Conservation (phyloP, 306 rosid genomes). For the Prunus mongolica region DNA sequence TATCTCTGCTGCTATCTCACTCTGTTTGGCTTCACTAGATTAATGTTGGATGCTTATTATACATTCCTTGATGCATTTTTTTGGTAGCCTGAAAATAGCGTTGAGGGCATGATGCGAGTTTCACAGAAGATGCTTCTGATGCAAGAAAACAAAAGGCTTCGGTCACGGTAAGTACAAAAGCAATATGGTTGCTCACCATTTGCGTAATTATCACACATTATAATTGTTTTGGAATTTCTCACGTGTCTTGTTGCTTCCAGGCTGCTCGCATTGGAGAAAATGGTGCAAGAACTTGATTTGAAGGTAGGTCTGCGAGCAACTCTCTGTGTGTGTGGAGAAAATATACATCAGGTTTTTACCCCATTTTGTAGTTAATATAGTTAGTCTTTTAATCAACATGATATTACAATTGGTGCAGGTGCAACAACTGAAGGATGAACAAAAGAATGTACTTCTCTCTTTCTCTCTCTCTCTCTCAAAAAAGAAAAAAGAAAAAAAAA, state of each 20-base stretch:
- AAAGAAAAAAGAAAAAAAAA: too few relatives aligned
- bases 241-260: not conserved
- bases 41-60: not conserved
- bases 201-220: not conserved
- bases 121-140: not conserved
- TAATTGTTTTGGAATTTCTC: not conserved
- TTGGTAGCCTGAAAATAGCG: slow-evolving; percentile 3
- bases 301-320: not conserved
- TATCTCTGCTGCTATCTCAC: not conserved
- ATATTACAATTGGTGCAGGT: slow-evolving; percentile 1
- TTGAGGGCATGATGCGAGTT: not conserved
- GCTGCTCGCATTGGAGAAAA: not conserved
- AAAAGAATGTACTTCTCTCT: not conserved
- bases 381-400: not conserved
- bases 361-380: not conserved
- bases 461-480: not conserved
- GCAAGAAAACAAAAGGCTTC: slow-evolving; percentile 9
- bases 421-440: slow-evolving; percentile 1
- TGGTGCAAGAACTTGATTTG: slow-evolving; percentile 1
- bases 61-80: not conserved
- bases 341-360: too few relatives aligned
- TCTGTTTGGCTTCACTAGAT: not conserved
- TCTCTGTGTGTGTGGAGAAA: not conserved
- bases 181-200: not conserved
- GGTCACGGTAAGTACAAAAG: slow-evolving; percentile 12